These are phyloP conservation scores for Tranzscheliella williamsii DNA, from an alignment of 1,284 basidiomycete species.

Conservation along the genomic window DNA sequence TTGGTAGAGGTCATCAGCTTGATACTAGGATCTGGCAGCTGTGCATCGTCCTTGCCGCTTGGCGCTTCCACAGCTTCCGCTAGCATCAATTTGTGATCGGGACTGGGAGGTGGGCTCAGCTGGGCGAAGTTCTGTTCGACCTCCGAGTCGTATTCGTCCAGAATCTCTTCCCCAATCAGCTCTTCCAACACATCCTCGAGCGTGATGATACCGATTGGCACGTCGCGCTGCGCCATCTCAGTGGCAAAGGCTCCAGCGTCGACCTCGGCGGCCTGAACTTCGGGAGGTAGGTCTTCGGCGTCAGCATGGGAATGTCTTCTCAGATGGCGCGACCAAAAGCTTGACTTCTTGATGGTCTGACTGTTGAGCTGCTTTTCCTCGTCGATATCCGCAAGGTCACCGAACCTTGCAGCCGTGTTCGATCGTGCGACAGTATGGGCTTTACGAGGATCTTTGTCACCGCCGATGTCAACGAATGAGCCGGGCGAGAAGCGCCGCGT, in stretches of 20 bases:
- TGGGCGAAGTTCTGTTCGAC: conserved; percentile 52
- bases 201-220: conserved; percentile 86
- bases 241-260: conserved; percentile 32
- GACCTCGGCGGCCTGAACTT: conserved; percentile 71
- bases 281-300: conserved; percentile 19
- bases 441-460: conserved; percentile 23
- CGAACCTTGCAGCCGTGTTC: conserved; percentile 29
- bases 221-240: conserved; percentile 37
- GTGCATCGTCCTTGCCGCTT: conserved; percentile 12
- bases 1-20: conserved; percentile 32
- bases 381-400: conserved; percentile 43
- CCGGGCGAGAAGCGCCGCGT: conserved; percentile 34
- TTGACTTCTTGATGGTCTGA: conserved; percentile 56
- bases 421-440: conserved; percentile 11
- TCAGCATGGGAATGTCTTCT: conserved; percentile 72
- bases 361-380: conserved; percentile 47
- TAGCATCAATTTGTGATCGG: conserved; percentile 38
- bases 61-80: conserved; percentile 24
- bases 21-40: conserved; percentile 19
- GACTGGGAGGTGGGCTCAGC: conserved; percentile 45
- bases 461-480: conserved; percentile 55
- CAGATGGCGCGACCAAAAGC: conserved; percentile 65
- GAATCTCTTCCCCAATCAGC: conserved; percentile 56
- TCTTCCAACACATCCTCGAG: conserved; percentile 87
- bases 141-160: conserved; percentile 55